Percentiles rank a stretch among this genome's conserved stretches.
Evolutionary conservation across 2,329 filamentous ascomycete species (phyloP).

Genomic region (Claviceps fusiformis): DNA sequence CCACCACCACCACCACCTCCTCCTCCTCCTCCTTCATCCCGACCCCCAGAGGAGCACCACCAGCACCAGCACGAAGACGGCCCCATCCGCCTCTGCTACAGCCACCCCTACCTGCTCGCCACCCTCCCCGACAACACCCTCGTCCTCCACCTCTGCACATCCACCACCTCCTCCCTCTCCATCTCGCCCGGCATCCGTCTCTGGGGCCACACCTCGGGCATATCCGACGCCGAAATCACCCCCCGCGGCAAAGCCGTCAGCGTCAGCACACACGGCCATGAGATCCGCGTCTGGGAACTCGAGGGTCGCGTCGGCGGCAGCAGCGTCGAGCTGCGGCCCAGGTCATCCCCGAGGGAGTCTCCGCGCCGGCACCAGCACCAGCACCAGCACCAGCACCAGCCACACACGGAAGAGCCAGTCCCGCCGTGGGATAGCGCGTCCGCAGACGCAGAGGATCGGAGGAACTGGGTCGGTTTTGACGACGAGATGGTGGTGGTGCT

Average conservation of each 20-base stretch:
- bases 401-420: neutral
- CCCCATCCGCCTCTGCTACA: conserved; percentile 54
- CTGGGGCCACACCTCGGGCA: conserved; percentile 85
- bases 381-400: no score
- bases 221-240: conserved; percentile 74
- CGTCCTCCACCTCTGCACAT: conserved; percentile 68
- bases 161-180: conserved; percentile 49
- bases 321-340: conserved; percentile 39
- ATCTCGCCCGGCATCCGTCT: conserved; percentile 64
- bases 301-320: conserved; percentile 51
- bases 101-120: conserved; percentile 73
- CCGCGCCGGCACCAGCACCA: no score
- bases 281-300: conserved; percentile 79
- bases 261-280: conserved; percentile 67
- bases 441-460: conserved; percentile 34
- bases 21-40: conserved; percentile 5
- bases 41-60: no score
- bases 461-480: conserved; percentile 72
- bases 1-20: neutral
- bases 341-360: conserved; percentile 8
- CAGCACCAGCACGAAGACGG: conserved; percentile 19
- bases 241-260: conserved; percentile 78
- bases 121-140: conserved; percentile 81
- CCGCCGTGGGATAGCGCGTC: conserved; percentile 5
- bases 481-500: conserved; percentile 85